phyloP scores from a whole-genome alignment of 2,329 filamentous ascomycete genomes.

The Beauveria sp. region DNA sequence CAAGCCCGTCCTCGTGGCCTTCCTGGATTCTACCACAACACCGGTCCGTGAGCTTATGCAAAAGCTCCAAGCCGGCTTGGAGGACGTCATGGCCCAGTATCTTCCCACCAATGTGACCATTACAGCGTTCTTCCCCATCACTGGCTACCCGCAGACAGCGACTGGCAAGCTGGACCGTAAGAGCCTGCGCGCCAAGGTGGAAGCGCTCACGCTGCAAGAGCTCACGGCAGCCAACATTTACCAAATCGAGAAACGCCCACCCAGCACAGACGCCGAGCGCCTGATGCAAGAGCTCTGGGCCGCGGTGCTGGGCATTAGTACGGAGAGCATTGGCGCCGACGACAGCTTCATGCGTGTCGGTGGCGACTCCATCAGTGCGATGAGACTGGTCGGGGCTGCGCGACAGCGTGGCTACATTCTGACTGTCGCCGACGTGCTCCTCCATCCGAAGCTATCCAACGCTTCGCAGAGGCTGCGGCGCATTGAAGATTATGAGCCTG shows the following conservation, averaged over 20 bases:
- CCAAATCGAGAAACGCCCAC: background rate
- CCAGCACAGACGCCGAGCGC: background rate
- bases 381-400: constrained; percentile 26
- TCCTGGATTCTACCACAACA: background rate
- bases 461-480: constrained; percentile 26
- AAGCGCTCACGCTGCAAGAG: background rate
- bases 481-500: constrained; percentile 27
- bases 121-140: constrained; percentile 16
- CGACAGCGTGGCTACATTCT: constrained; percentile 18
- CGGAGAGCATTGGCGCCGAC: constrained; percentile 20
- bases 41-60: background rate
- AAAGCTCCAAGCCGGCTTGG: constrained; percentile 19
- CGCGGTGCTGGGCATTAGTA: constrained; percentile 27
- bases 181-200: background rate
- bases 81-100: constrained; percentile 12
- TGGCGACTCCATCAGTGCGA: constrained; percentile 31
- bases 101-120: constrained; percentile 14
- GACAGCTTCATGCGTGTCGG: constrained; percentile 27
- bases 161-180: constrained; percentile 15
- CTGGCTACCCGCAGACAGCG: constrained; percentile 10
- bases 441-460: constrained; percentile 29
- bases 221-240: background rate
- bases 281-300: constrained; percentile 20
- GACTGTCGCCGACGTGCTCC: constrained; percentile 19
- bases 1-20: background rate